phyloP scores from a whole-genome alignment of 495 filamentous ascomycete species.

The Xylaria palmicola region DNA sequence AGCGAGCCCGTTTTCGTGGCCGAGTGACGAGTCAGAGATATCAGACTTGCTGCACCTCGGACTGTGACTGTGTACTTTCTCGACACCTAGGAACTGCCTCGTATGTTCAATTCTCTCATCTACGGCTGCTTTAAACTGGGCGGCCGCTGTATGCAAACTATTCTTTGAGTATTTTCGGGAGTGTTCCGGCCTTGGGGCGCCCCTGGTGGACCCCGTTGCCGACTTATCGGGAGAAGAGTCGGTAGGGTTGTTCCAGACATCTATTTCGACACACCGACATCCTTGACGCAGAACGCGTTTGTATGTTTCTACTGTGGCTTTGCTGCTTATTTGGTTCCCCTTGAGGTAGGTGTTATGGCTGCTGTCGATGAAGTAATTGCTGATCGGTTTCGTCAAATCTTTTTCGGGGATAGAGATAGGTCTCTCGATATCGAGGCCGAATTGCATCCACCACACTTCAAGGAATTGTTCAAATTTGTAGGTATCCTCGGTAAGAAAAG shows the following conservation, averaged over 20 bases:
- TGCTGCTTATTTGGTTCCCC: slow-evolving; percentile 81
- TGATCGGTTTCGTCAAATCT: slow-evolving; percentile 58
- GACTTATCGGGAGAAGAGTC: slow-evolving; percentile 19
- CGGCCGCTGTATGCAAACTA: slow-evolving; percentile 32
- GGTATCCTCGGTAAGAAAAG: slow-evolving; percentile 26
- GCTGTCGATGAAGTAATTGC: slow-evolving; percentile 87
- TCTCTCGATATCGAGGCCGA: slow-evolving; percentile 35
- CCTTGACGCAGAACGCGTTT: slow-evolving; percentile 66
- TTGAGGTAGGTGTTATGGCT: slow-evolving; percentile 94
- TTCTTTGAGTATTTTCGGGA: slow-evolving; percentile 36
- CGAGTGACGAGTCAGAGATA: slow-evolving; percentile 15
- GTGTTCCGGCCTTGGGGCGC: slow-evolving; percentile 25
- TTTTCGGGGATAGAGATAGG: slow-evolving; percentile 24
- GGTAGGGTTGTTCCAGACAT: slow-evolving; percentile 84
- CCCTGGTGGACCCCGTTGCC: slow-evolving; percentile 17
- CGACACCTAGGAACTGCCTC: slow-evolving; percentile 25
- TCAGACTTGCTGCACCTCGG: slow-evolving; percentile 37
- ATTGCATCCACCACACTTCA: slow-evolving; percentile 37
- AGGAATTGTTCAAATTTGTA: slow-evolving; percentile 46
- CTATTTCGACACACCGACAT: slow-evolving; percentile 91
- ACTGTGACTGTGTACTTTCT: slow-evolving; percentile 31
- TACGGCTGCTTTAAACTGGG: slow-evolving; percentile 34
- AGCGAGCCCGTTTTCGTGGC: slow-evolving; percentile 12
- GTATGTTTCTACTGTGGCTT: slow-evolving; percentile 78
- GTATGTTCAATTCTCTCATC: slow-evolving; percentile 36